Evolutionary conservation across 768 basidiomycete species (phyloP), one percentile per base, ranked within the genome.

Genomic region (Mycena rebaudengoi): DNA sequence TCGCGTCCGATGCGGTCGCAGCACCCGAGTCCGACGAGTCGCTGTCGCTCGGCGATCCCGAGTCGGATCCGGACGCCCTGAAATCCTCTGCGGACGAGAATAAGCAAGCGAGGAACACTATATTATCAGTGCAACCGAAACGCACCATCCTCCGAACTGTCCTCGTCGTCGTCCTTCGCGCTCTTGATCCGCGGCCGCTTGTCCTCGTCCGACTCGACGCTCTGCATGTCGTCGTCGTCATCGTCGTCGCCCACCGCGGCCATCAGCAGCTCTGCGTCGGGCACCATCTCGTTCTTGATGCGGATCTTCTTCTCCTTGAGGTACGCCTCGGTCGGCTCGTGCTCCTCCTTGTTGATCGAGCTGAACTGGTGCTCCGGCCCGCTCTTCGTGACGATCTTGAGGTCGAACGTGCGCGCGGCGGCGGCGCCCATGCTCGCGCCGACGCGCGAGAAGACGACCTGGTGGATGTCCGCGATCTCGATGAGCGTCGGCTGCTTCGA

Each of bases 341-440:
- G 91, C 72, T 99, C 98, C 73, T 98, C 97, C 78, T 97, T 98
- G 78, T 93, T 93, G 77, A 99, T 91, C 3, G 94, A 92, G 1
- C 92, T 92, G 78, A 99, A 99, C 20, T 87, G 91, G 75, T 92
- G 88, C 70, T 97, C 95, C 1, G 92, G 87, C 1, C 92, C 94
- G 37, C 82, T 85, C 78, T 94, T 94, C 26, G 91, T 90, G 46
- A 94, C 88, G 68, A 99, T 91, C 71, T 92, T 90, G 74, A 99
- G 82, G 76, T 99, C 97, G 75, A 99, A 98, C 0, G 97, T 98
- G 29, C 93, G 92, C 1, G 94, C 93, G 1, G 94, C 91, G 21
- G 91, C n/a, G n/a, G n/a, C n/a, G n/a, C n/a, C n/a, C n/a, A n/a
- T 88, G 46, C 90, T 91, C 1, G 91, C 88, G 16, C 97, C 94